These are phyloP conservation scores for Hydrangea macrophylla DNA, from an alignment of 148 eudicot genomes.

Conservation along the genomic window DNA sequence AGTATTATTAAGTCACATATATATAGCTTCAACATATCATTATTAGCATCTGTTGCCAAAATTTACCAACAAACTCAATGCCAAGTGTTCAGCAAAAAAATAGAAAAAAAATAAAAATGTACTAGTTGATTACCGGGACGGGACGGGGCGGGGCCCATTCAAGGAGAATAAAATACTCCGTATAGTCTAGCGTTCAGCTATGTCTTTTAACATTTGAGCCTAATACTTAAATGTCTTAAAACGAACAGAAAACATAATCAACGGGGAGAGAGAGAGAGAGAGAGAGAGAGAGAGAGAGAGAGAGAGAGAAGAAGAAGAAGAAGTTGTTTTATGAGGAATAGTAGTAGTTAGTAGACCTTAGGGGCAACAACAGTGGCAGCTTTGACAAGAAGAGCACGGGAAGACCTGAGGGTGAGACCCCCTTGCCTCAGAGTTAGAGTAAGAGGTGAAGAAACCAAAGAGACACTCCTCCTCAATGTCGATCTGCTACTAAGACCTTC, in stretches of 20 bases:
- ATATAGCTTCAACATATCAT: no score
- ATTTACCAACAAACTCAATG: background rate
- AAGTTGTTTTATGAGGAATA: no score
- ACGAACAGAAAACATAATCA: background rate
- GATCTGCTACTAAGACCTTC: background rate
- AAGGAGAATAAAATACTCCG: no score
- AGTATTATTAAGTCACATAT: no score
- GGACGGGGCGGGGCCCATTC: no score
- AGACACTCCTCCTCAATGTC: background rate
- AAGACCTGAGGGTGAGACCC: background rate
- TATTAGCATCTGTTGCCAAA: background rate
- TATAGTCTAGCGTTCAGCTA: no score
- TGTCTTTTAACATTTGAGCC: background rate
- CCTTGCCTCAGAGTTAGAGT: background rate
- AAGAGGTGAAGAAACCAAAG: background rate
- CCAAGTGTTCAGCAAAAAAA: no score
- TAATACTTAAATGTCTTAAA: background rate
- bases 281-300: background rate
- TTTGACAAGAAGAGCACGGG: background rate
- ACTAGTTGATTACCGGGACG: no score
- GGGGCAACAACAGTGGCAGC: constrained; percentile 2
- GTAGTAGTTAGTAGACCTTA: background rate
- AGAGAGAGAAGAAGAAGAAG: background rate
- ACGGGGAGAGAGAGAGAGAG: background rate
- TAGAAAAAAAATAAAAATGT: background rate